phyloP scores from a whole-genome alignment of 257 asterid species.

The Perilla frutescens region DNA sequence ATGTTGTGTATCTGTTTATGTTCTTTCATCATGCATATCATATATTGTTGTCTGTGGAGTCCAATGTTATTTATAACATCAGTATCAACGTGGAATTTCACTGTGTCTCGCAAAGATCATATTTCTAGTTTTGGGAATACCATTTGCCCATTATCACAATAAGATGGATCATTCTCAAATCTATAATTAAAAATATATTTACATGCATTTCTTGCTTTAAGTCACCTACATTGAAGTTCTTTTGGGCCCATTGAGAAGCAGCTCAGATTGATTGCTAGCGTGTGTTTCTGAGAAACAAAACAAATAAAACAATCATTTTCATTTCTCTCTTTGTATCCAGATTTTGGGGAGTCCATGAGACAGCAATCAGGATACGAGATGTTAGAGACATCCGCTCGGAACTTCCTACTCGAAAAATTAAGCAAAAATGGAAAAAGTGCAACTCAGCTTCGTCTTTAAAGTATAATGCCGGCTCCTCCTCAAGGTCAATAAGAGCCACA shows the following conservation, averaged over 20 bases:
- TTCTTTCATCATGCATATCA: too few relatives aligned
- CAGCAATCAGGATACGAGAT: slow-evolving; percentile 38
- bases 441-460: slow-evolving; percentile 60
- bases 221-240: neutral
- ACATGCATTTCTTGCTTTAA: neutral
- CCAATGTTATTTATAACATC: neutral
- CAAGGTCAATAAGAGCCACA: too few relatives aligned
- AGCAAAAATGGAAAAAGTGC: slow-evolving; percentile 67
- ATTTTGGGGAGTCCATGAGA: too few relatives aligned
- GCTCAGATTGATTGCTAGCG: too few relatives aligned
- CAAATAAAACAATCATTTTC: too few relatives aligned
- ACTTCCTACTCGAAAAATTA: slow-evolving; percentile 48
- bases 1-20: neutral
- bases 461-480: slow-evolving; percentile 24
- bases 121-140: too few relatives aligned
- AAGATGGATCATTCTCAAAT: neutral
- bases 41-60: neutral
- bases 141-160: neutral
- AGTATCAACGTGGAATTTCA: neutral
- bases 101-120: neutral
- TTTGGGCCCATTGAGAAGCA: too few relatives aligned
- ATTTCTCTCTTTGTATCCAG: too few relatives aligned
- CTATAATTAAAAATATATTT: neutral
- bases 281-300: too few relatives aligned
- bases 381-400: slow-evolving; percentile 45